These are phyloP conservation scores for Russula dissimulans DNA, from an alignment of 768 basidiomycete species.

Conservation along the genomic window DNA sequence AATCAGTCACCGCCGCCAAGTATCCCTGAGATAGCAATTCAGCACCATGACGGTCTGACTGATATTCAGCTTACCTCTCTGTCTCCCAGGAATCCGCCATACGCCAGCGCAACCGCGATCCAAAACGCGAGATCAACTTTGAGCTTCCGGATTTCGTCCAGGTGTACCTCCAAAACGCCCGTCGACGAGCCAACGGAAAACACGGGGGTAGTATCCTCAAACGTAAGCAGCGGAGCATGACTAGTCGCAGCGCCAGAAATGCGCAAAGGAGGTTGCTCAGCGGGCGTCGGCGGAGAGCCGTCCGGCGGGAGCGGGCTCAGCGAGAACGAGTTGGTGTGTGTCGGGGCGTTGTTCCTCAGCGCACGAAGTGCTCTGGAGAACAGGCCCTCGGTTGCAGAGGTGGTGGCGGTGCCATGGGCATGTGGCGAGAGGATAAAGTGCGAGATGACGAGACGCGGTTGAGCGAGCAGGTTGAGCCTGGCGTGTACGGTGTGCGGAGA, in stretches of 20 bases:
- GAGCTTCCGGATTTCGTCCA: conserved; percentile 42
- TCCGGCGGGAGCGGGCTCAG: conserved; percentile 15
- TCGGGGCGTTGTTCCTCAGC: conserved; percentile 14
- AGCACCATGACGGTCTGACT: not conserved
- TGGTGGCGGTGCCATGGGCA: conserved; percentile 20
- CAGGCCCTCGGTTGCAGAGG: conserved; percentile 17
- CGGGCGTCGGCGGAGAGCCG: not conserved
- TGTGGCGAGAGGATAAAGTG: conserved; percentile 30
- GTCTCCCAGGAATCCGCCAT: conserved; percentile 68
- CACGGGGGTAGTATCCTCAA: conserved; percentile 65
- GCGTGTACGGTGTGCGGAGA: conserved; percentile 26
- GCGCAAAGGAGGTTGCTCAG: not conserved
- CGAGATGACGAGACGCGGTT: conserved; percentile 16
- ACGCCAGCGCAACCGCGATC: conserved; percentile 65
- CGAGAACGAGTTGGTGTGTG: conserved; percentile 16
- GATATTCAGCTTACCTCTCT: conserved; percentile 49
- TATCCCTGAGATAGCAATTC: conserved; percentile 23
- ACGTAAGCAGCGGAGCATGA: conserved; percentile 47
- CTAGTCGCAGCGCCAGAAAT: conserved; percentile 16
- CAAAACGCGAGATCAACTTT: conserved; percentile 75
- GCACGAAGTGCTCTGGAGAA: conserved; percentile 26
- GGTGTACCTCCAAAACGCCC: conserved; percentile 57
- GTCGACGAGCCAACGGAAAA: conserved; percentile 47
- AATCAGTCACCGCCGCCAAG: conserved; percentile 27
- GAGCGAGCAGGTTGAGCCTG: conserved; percentile 25